Percentiles rank a stretch among this genome's conserved stretches.
phyloP scores from a whole-genome alignment of 306 rosid species.

The cucumber (Cucumis sativus) region DNA sequence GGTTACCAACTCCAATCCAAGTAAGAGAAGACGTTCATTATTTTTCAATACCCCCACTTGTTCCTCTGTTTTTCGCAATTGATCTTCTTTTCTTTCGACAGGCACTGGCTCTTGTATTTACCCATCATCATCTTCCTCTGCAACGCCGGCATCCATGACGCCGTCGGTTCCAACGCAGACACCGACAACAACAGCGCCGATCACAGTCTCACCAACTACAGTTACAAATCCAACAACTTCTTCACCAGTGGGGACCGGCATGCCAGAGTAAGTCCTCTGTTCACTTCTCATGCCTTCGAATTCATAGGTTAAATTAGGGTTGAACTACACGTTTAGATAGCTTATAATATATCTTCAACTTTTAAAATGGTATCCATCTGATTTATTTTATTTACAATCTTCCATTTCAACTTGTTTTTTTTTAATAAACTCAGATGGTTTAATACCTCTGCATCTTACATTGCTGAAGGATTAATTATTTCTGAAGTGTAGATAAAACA shows the following conservation, averaged over 20 bases:
- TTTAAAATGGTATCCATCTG: background rate
- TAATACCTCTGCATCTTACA: too few species aligned
- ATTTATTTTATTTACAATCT: background rate
- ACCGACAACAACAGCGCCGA: conserved; percentile 5
- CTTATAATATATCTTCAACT: background rate
- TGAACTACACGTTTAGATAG: background rate
- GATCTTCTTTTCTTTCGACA: background rate
- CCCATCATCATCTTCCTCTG: conserved; percentile 9
- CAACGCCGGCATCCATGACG: conserved; percentile 5
- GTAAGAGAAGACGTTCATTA: conserved; percentile 21
- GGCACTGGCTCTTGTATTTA: conserved; percentile 15
- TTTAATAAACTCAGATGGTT: too few species aligned
- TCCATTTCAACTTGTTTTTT: background rate
- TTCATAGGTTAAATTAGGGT: background rate
- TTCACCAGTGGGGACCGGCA: conserved; percentile 9
- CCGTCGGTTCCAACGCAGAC: background rate
- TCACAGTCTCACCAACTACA: conserved; percentile 1
- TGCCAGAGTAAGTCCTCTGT: background rate
- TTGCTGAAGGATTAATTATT: too few species aligned
- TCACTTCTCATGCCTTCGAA: background rate
- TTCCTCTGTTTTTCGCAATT: background rate
- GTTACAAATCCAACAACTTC: conserved; percentile 3
- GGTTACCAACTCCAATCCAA: conserved; percentile 54
- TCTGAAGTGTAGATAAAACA: too few species aligned
- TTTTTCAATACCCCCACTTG: background rate